phyloP scores from a whole-genome alignment of 768 basidiomycete genomes.

The Suillus lakei region DNA sequence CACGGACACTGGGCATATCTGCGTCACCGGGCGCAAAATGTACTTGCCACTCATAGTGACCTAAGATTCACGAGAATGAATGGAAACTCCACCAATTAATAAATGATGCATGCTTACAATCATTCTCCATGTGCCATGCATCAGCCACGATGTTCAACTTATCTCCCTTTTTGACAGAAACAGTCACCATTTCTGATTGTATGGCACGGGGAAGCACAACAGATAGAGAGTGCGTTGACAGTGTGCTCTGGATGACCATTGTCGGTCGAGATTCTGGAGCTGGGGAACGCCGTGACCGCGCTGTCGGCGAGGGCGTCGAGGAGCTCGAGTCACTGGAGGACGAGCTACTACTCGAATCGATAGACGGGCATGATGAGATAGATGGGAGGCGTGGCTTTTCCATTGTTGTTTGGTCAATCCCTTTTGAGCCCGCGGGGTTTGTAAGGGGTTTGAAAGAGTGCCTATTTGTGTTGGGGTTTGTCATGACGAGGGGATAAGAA shows the following conservation, averaged over 20 bases:
- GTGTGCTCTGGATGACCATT: constrained; percentile 49
- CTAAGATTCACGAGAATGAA: constrained; percentile 31
- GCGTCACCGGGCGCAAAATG: constrained; percentile 57
- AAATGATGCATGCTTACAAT: constrained; percentile 49
- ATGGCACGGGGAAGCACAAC: constrained; percentile 53
- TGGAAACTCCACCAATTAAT: constrained; percentile 4
- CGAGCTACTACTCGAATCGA: constrained; percentile 23
- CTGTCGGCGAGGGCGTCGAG: constrained; percentile 32
- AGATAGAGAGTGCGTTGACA: constrained; percentile 46
- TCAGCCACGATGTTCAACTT: constrained; percentile 61
- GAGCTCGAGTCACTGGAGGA: constrained; percentile 23
- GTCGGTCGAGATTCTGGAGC: constrained; percentile 43
- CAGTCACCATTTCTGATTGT: constrained; percentile 66
- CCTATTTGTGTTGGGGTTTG: constrained; percentile 29
- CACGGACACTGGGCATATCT: constrained; percentile 57
- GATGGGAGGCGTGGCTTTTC: constrained; percentile 35
- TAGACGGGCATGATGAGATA: constrained; percentile 33
- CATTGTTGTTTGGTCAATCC: constrained; percentile 28
- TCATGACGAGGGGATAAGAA: constrained; percentile 24
- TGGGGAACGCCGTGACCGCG: constrained; percentile 36
- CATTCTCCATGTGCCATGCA: constrained; percentile 63
- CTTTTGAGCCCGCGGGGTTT: constrained; percentile 28
- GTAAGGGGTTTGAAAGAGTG: constrained; percentile 36
- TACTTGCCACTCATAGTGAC: constrained; percentile 68
- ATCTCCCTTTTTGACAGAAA: constrained; percentile 63